Percentiles rank a stretch among this genome's conserved stretches.
phyloP scores from a whole-genome alignment of 768 basidiomycete genomes.

The Leccinum sublutescens region DNA sequence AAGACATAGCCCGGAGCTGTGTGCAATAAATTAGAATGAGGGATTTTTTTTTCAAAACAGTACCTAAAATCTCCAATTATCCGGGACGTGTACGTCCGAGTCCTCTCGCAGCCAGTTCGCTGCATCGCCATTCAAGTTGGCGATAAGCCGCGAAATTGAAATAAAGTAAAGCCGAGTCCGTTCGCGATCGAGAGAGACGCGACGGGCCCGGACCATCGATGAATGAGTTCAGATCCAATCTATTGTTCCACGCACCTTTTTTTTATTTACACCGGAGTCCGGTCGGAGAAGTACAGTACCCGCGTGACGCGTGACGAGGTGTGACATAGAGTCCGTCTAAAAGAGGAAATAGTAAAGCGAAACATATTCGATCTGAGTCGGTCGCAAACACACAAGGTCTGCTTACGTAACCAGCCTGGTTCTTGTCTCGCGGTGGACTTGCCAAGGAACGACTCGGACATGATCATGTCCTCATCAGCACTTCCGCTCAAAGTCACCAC shows the following conservation, averaged over 20 bases:
- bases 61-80: neutral
- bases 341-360: no score
- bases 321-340: no score
- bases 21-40: constrained; percentile 1
- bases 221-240: constrained; percentile 19
- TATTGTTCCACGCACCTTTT: constrained; percentile 4
- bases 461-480: constrained; percentile 48
- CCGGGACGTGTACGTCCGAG: neutral
- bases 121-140: neutral
- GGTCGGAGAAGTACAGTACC: neutral
- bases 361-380: constrained; percentile 12
- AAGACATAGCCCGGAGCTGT: neutral
- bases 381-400: neutral
- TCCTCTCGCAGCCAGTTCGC: neutral
- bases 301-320: no score
- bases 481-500: constrained; percentile 66
- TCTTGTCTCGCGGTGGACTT: neutral
- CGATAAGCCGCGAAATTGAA: neutral
- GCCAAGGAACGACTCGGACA: constrained; percentile 1
- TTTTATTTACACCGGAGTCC: neutral
- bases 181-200: neutral
- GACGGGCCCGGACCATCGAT: neutral
- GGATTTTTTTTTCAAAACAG: neutral
- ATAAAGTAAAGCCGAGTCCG: neutral
- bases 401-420: neutral